Evolutionary conservation across 2,329 filamentous ascomycete genomes (phyloP).

Genomic region (Apiospora arundinis): DNA sequence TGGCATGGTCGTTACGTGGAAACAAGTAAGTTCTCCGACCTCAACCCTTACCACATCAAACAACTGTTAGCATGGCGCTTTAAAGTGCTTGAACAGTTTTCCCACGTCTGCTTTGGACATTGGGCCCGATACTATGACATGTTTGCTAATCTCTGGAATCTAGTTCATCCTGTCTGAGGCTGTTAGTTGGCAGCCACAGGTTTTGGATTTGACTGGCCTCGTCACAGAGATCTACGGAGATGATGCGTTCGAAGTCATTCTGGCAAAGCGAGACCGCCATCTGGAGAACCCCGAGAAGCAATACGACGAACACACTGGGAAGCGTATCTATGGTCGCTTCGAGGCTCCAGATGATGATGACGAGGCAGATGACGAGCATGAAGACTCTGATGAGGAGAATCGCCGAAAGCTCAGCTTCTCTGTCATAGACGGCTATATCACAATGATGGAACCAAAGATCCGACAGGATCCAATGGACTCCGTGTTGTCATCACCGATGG

Average conservation of each 20-base stretch:
- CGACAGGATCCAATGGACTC: slow-evolving; percentile 52
- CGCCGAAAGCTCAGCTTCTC: slow-evolving; percentile 66
- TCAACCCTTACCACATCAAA: too few species aligned
- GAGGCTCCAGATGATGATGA: slow-evolving; percentile 73
- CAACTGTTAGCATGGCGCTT: too few species aligned
- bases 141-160: neutral
- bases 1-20: slow-evolving; percentile 74
- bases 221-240: slow-evolving; percentile 60
- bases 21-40: slow-evolving; percentile 39
- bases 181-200: slow-evolving; percentile 70
- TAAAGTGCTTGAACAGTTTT: too few species aligned
- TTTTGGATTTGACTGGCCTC: slow-evolving; percentile 70
- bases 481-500: neutral
- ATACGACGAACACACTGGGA: slow-evolving; percentile 71
- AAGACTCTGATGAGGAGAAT: slow-evolving; percentile 54
- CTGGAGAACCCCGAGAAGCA: slow-evolving; percentile 60
- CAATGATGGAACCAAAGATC: slow-evolving; percentile 71
- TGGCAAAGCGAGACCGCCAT: slow-evolving; percentile 73
- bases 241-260: slow-evolving; percentile 63
- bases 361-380: slow-evolving; percentile 56
- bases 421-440: slow-evolving; percentile 44
- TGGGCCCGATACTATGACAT: neutral
- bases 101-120: too few species aligned
- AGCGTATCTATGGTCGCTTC: slow-evolving; percentile 78
- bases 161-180: slow-evolving; percentile 64